Base-by-base conservation (phyloP, 306 rosid genomes). In the Dryas drummondii region DNA sequence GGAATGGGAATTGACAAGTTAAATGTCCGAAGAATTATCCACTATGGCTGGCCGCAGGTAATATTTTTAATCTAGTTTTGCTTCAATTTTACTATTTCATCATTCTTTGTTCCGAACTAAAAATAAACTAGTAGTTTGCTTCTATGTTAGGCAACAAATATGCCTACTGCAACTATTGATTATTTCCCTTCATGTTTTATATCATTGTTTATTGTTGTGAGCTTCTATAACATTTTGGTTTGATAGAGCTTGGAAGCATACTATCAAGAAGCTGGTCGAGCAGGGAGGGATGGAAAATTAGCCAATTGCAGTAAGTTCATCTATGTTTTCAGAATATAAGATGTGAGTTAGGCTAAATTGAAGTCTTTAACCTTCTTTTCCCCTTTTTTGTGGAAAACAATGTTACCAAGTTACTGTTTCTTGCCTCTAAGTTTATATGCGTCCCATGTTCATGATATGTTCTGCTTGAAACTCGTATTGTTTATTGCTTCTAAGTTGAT, bases 21-120 rank as follows among this genome's bases (percentile, higher is more conserved):
- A 4, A 90, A 91, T 75, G 98, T 94, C 52, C 89, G 98, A 79
- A 90, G 93, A 84, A 90, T 94, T 79, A 87, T 94, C 82, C 98
- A 91, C 80, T 94, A 94, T 76, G 97, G 98, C 82, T 94, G 98
- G 98, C 98, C 98, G 8, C 98, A 94, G 96, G 98, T 94, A 66
- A 75, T 68, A 46, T 66, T 66, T 59, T 60, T 68, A 68, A 72
- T 48, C 37, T 50, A 7, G 12, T 58, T 55, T 70, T 78, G 63
- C 63, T 65, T 61, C 49, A 53, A 67, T 45, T 45, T 40, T 65
- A 68, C 55, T n/a, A 52, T 75, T 60, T 66, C 56, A 44, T 78
- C 54, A 15, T 55, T 50, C 53, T 55, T 54, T 45, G 16, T 73
- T 37, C 40, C 14, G 45, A 52, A 37, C 17, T 61, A 2, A 37